These are phyloP conservation scores for Phytopythium sindhum DNA, from an alignment of 352 stramenopile genomes.

Conservation along the genomic window DNA sequence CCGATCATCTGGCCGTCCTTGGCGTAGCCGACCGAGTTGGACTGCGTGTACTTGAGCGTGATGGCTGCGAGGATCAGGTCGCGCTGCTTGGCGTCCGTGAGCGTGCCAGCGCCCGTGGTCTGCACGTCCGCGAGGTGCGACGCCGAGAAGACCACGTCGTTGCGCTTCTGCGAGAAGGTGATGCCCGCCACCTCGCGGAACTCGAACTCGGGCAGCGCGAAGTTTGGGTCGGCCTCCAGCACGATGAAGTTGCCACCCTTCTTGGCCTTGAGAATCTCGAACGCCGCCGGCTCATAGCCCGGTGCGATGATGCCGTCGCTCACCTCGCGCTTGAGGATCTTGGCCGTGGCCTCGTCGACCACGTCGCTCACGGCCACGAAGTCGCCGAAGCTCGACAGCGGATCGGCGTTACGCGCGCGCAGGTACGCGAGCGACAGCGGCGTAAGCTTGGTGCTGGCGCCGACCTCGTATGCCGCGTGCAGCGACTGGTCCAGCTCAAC, in stretches of 20 bases:
- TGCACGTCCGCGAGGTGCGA: constrained; percentile 93
- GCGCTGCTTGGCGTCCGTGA: constrained; percentile 92
- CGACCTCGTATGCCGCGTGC: constrained; percentile 93
- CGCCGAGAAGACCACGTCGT: constrained; percentile 94
- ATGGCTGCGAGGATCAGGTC: constrained; percentile 99
- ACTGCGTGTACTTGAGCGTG: constrained; percentile 99
- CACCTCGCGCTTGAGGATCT: constrained; percentile 99
- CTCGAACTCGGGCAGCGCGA: constrained; percentile 92
- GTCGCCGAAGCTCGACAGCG: constrained; percentile 99
- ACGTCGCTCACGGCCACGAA: constrained; percentile 98
- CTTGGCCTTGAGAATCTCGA: constrained; percentile 98
- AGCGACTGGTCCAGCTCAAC: constrained; percentile 95
- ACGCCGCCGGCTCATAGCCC: constrained; percentile 95
- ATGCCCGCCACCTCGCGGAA: constrained; percentile 98
- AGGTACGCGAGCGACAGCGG: constrained; percentile 97
- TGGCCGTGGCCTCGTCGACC: constrained; percentile 97
- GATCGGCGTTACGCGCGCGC: constrained; percentile 97
- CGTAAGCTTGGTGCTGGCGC: constrained; percentile 88
- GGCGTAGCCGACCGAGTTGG: constrained; percentile 98
- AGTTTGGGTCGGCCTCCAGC: constrained; percentile 93
- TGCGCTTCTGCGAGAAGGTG: constrained; percentile 98
- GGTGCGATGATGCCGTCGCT: constrained; percentile 99
- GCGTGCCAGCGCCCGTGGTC: constrained; percentile 79
- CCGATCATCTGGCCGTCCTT: constrained; percentile 99
- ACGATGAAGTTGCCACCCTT: constrained; percentile 99